A percentile compares a stretch with the other conserved stretches of the same genome.
Conservation (phyloP, 2,329 filamentous ascomycete species). For the Anisogramma anomala region DNA sequence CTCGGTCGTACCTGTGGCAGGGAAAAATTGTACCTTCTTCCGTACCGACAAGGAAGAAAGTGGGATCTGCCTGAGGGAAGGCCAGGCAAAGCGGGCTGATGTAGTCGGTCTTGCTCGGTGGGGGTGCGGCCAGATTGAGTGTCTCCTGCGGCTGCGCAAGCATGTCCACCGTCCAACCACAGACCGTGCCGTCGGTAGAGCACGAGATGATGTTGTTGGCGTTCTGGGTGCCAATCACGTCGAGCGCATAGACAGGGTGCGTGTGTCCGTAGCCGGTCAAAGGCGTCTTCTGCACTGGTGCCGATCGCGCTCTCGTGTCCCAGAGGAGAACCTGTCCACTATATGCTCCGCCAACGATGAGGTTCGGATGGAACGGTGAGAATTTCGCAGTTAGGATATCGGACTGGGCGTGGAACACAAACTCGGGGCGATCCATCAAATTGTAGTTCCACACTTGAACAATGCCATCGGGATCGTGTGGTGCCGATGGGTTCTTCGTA, state of each 20-base stretch:
- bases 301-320: slow-evolving; percentile 84
- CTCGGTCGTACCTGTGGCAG: slow-evolving; percentile 93
- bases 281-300: slow-evolving; percentile 90
- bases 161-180: slow-evolving; percentile 96
- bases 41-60: slow-evolving; percentile 92
- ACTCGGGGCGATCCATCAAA: slow-evolving; percentile 87
- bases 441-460: slow-evolving; percentile 97
- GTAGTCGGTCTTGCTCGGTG: slow-evolving; percentile 83
- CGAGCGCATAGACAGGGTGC: slow-evolving; percentile 89
- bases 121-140: slow-evolving; percentile 74
- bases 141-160: slow-evolving; percentile 93
- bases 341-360: slow-evolving; percentile 93
- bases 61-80: slow-evolving; percentile 90
- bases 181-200: slow-evolving; percentile 92
- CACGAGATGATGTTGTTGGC: slow-evolving; percentile 97
- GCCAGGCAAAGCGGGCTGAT: slow-evolving; percentile 89
- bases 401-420: slow-evolving; percentile 90
- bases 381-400: slow-evolving; percentile 94
- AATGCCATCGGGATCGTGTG: slow-evolving; percentile 84
- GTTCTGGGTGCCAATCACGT: slow-evolving; percentile 95
- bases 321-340: slow-evolving; percentile 92
- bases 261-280: slow-evolving; percentile 91
- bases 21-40: slow-evolving; percentile 96
- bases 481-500: slow-evolving; percentile 92
- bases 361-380: slow-evolving; percentile 94